Evolutionary conservation across 2,329 filamentous ascomycete species (phyloP), one percentile per base, ranked within the genome.

Genomic region (Fusarium setosum): DNA sequence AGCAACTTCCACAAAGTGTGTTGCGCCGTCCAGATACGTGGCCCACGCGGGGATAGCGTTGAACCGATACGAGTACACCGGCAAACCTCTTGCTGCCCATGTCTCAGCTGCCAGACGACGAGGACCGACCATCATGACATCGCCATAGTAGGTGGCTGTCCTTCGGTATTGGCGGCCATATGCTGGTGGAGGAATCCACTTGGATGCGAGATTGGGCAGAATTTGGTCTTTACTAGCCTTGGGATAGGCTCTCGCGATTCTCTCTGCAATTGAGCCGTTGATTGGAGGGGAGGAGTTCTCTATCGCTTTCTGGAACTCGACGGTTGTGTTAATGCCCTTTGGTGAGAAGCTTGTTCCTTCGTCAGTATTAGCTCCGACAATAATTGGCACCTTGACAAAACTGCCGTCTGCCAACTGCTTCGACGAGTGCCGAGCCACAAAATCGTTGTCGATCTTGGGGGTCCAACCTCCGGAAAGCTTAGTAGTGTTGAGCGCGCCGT

Each of bases 21-120:
- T 58, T 6, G 58, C 58, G 4, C 61, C 58, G 4, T 63, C 58
- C 1, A 58, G 15, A 13, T 51, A 61, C 1, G 53, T 63, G n/a
- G 57, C 61, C 58, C 58, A 63, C 4, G 58, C 40, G 7, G 61
- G 61, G 15, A 61, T 63, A 6, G 53, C 61, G 13, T 63, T 49
- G 9, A 63, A 63, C 2, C 61, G 53, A 5, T 54, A 63, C 0
- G 61, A 63, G 18, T 58, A 63, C 5, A 56, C 51, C 8, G 61
- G 57, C 7, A 61, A 21, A 5, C 48, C 26, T 4, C 88, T 70
- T 3, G 32, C 45, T 7, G 61, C 52, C 61, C 61, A 63, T 4
- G 44, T 32, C 32, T 63, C 48, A 2, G 57, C 61, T 31, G 61
- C 41, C 21, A 63, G 29, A 11, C 57, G 59, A 20, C 61, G 58